Percentiles rank a stretch among this genome's conserved stretches.
Conservation (phyloP, 345 rosid genomes). For the Odontarrhena argentea region DNA sequence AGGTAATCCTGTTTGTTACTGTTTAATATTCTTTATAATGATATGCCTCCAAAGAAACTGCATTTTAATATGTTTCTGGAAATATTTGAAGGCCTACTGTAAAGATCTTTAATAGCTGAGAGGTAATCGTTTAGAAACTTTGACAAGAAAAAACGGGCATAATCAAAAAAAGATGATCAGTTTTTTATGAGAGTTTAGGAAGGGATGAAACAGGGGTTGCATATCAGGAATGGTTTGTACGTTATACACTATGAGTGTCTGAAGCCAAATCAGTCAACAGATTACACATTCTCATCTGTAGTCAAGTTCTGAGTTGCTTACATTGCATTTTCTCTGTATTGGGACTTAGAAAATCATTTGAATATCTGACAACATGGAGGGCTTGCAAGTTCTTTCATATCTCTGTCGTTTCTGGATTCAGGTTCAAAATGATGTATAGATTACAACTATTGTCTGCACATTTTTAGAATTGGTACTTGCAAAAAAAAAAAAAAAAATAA, state of each 20-base stretch:
- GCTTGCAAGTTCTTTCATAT: not conserved
- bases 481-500: not conserved
- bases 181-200: constrained; percentile 21
- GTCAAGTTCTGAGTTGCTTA: constrained; percentile 9
- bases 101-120: constrained; percentile 19
- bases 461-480: not conserved
- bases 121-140: constrained; percentile 8
- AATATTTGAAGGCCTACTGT: constrained; percentile 16
- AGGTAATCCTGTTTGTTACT: constrained; percentile 16
- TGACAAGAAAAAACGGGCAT: constrained; percentile 6
- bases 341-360: not conserved
- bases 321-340: constrained; percentile 13
- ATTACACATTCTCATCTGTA: not conserved
- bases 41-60: not conserved
- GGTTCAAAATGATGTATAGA: not conserved
- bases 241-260: not conserved
- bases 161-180: not conserved
- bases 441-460: not conserved
- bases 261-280: constrained; percentile 15
- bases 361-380: not conserved
- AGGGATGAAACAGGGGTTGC: not conserved
- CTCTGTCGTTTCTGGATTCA: not conserved
- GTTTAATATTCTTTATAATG: constrained; percentile 10
- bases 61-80: constrained; percentile 15
- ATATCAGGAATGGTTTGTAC: not conserved